These are phyloP conservation scores for Albatrellus ellisii DNA, from an alignment of 768 basidiomycete genomes.

Conservation along the genomic window DNA sequence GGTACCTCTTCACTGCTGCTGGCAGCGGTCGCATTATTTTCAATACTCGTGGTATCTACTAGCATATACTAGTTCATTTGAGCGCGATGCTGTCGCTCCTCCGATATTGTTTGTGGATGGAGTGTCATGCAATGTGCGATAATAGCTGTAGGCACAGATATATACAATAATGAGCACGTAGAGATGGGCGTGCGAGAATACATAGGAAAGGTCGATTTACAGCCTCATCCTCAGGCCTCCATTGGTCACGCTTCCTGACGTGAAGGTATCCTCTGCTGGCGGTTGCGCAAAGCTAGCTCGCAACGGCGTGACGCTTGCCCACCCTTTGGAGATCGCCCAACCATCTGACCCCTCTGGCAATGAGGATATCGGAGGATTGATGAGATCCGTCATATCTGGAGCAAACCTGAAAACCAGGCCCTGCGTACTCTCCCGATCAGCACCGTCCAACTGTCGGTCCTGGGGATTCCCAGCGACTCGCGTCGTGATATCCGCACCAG, in stretches of 20 bases:
- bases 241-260: constrained; percentile 14
- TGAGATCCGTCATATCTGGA: constrained; percentile 55
- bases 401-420: constrained; percentile 61
- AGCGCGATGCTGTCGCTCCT: too few relatives aligned
- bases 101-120: too few relatives aligned
- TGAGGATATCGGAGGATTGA: constrained; percentile 40
- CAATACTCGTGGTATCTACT: too few relatives aligned
- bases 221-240: constrained; percentile 53
- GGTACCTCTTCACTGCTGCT: constrained; percentile 1
- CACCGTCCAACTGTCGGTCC: background rate
- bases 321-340: constrained; percentile 64
- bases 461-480: constrained; percentile 12
- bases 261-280: constrained; percentile 12
- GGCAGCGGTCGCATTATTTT: constrained; percentile 12
- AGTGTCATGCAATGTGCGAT: background rate
- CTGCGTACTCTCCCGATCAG: constrained; percentile 4
- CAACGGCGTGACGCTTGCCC: constrained; percentile 67
- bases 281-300: constrained; percentile 67
- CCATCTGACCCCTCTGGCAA: constrained; percentile 74
- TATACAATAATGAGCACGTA: too few relatives aligned
- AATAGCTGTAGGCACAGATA: too few relatives aligned
- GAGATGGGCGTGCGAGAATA: background rate
- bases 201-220: constrained; percentile 19
- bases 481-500: constrained; percentile 22
- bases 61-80: too few relatives aligned